Evolutionary conservation across 768 basidiomycete species (phyloP), one percentile per base, ranked within the genome.

Genomic region (Leccinum variicolor): DNA sequence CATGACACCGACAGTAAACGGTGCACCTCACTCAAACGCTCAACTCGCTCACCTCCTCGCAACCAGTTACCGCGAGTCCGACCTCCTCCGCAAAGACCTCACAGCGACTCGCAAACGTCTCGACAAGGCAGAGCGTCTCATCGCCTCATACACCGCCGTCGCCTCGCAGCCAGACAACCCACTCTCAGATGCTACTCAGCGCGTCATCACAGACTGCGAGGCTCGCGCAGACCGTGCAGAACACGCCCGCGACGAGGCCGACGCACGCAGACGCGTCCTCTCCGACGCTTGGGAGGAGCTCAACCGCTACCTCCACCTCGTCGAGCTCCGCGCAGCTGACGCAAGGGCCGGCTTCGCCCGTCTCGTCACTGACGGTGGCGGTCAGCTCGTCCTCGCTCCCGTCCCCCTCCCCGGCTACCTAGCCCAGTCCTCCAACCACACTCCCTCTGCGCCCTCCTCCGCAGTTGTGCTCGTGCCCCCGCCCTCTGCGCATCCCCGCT

Each of bases 11-110:
- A 63, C 63, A 33, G 62, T 58, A 3, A 10, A 66, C 26, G 39
- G 64, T 10, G 46, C 60, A 5, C 68, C 71, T 6, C 68, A 71
- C 26, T 77, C 78, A 17, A 76, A 83, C 62, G 73, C 83, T 1
- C 78, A 81, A 57, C 83, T 88, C 64, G 85, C 86, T 14, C 62
- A 74, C 7, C 77, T 87, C 50, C 83, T 89, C 66, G 66, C 80
- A 5, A 73, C 78, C 36, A 76, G 81, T 48, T 82, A 82, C 64
- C 74, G 74, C 62, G 84, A 87, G 47, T 67, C 72, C 34, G 86
- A 87, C 11, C 13, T 53, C 21, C 77, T 87, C 49, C 75, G 77
- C 19, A 75, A 74, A 34, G 83, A 87, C 56, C 80, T 87, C 60
- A 57, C 65, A 2, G 17, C 61, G 0, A 58, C 72, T 0, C 68